These are phyloP conservation scores for Neonothopanus nambi DNA, from an alignment of 1,284 basidiomycete genomes.

Conservation along the genomic window DNA sequence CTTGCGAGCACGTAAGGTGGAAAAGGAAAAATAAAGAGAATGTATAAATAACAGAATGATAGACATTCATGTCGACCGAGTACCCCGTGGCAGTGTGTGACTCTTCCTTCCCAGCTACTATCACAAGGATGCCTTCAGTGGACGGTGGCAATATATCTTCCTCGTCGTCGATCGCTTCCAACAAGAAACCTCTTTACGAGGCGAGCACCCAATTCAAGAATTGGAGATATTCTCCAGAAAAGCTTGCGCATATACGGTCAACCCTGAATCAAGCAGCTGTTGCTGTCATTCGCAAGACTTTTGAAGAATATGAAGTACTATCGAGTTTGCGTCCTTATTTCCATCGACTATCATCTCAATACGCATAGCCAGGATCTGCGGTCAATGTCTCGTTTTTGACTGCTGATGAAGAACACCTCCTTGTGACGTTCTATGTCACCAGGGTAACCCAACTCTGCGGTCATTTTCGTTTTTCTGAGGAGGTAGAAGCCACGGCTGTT, in stretches of 20 bases:
- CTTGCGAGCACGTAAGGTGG: too few relatives aligned
- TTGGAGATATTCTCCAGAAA: constrained; percentile 81
- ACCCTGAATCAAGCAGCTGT: constrained; percentile 77
- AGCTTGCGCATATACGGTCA: constrained; percentile 58
- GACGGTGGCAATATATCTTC: background rate
- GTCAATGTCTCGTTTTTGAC: constrained; percentile 70
- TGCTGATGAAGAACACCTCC: constrained; percentile 82
- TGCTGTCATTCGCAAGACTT: constrained; percentile 69
- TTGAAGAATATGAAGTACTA: constrained; percentile 79
- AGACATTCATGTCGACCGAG: background rate
- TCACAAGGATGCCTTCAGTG: constrained; percentile 15
- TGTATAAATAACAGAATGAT: background rate
- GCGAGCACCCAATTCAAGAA: constrained; percentile 84
- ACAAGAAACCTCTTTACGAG: constrained; percentile 61
- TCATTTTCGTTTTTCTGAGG: constrained; percentile 86
- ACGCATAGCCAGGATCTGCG: constrained; percentile 64
- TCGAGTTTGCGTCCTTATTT: constrained; percentile 9
- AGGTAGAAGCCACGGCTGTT: constrained; percentile 91
- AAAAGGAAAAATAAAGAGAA: background rate
- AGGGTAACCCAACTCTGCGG: constrained; percentile 87
- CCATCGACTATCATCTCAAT: constrained; percentile 16
- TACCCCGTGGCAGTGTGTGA: background rate
- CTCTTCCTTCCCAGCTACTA: background rate
- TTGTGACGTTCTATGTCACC: constrained; percentile 88
- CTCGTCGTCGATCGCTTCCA: constrained; percentile 8